Evolutionary conservation across 352 stramenopile genomes (phyloP).

Genomic region (Elongisporangium anandrum): DNA sequence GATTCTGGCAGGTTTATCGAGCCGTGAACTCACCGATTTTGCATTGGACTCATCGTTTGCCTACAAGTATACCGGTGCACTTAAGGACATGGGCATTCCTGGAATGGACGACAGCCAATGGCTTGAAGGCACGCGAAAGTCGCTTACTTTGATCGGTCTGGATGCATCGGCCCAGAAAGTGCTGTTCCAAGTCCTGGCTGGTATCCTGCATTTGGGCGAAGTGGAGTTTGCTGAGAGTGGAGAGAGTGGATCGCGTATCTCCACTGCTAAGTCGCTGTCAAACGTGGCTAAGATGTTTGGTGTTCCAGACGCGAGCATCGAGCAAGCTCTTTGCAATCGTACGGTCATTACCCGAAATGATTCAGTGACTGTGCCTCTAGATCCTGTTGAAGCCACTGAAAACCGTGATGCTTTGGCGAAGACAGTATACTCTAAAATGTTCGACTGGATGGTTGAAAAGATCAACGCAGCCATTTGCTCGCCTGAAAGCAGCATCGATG

Average conservation of each 20-base stretch:
- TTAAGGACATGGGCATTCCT: slow-evolving; percentile 78
- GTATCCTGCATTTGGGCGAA: slow-evolving; percentile 96
- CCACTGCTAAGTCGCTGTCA: slow-evolving; percentile 48
- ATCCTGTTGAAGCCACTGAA: slow-evolving; percentile 88
- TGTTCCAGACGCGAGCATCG: slow-evolving; percentile 81
- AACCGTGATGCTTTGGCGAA: slow-evolving; percentile 96
- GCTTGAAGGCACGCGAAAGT: slow-evolving; percentile 74
- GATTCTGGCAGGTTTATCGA: slow-evolving; percentile 65
- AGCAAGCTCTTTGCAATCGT: slow-evolving; percentile 90
- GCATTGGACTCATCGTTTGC: slow-evolving; percentile 55
- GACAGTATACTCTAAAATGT: slow-evolving; percentile 97
- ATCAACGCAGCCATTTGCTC: slow-evolving; percentile 85
- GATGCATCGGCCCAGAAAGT: slow-evolving; percentile 43
- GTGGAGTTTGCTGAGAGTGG: slow-evolving; percentile 86
- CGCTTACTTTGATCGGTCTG: slow-evolving; percentile 75
- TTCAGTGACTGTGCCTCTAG: slow-evolving; percentile 77
- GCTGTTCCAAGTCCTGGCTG: slow-evolving; percentile 85
- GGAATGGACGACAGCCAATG: slow-evolving; percentile 84
- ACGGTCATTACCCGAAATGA: slow-evolving; percentile 90
- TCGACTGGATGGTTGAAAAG: slow-evolving; percentile 96
- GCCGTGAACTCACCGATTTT: slow-evolving; percentile 48
- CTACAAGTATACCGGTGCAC: slow-evolving; percentile 73
- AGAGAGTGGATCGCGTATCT: slow-evolving; percentile 73
- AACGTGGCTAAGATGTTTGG: slow-evolving; percentile 89
- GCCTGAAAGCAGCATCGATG: slow-evolving; percentile 62